phyloP scores from a whole-genome alignment of 352 stramenopile genomes.

The Phytophthora idaei region DNA sequence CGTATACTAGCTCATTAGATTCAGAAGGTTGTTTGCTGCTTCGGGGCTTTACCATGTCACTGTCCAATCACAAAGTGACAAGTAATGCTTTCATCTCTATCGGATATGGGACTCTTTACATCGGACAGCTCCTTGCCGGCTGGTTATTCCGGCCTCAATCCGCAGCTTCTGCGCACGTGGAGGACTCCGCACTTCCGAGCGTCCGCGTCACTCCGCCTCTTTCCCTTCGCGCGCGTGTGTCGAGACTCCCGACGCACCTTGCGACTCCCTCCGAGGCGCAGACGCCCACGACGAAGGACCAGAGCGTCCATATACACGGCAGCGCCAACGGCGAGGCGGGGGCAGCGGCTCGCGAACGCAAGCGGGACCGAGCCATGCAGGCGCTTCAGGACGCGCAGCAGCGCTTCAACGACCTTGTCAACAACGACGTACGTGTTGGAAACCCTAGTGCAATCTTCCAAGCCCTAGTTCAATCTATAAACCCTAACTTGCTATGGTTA shows the following conservation, averaged over 20 bases:
- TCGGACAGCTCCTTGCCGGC: constrained; percentile 13
- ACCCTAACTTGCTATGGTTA: constrained; percentile 9
- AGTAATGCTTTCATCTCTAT: not conserved
- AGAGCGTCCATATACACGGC: constrained; percentile 13
- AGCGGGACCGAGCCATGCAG: constrained; percentile 68
- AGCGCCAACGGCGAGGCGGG: constrained; percentile 23
- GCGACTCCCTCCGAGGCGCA: constrained; percentile 6
- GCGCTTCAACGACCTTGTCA: constrained; percentile 80
- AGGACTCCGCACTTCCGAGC: constrained; percentile 3
- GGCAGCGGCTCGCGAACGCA: constrained; percentile 44
- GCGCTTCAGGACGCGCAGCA: constrained; percentile 79
- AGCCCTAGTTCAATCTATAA: not conserved
- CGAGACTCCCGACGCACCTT: constrained; percentile 2
- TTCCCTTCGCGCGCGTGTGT: constrained; percentile 21
- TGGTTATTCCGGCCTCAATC: constrained; percentile 13
- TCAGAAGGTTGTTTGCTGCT: constrained; percentile 7
- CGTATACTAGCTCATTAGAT: not conserved
- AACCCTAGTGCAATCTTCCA: not conserved
- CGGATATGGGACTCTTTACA: constrained; percentile 1
- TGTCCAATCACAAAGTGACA: constrained; percentile 31
- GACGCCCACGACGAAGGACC: constrained; percentile 38
- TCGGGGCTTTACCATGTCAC: not conserved
- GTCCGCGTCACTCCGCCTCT: constrained; percentile 28
- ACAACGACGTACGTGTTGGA: constrained; percentile 60
- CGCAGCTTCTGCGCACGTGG: constrained; percentile 28